Evolutionary conservation across 225 moss, liverwort and hornwort genomes (phyloP).

Genomic region (Thuidium tamariscinum): DNA sequence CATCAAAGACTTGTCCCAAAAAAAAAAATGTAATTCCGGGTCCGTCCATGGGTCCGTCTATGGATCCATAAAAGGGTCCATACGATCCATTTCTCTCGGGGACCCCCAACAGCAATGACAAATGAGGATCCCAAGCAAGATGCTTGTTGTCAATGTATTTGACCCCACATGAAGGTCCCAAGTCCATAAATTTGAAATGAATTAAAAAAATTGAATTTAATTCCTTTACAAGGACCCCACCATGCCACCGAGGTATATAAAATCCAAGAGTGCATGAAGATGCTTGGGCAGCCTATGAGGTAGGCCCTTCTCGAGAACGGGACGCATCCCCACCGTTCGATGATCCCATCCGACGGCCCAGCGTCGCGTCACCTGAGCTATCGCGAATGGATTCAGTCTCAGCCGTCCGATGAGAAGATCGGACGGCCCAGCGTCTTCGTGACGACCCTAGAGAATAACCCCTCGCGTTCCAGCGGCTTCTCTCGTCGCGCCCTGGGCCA

Average conservation of each 20-base stretch:
- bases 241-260: background rate
- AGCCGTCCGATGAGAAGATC: background rate
- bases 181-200: background rate
- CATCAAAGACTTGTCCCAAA: background rate
- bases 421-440: background rate
- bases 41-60: rapidly evolving
- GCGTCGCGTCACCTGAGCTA: background rate
- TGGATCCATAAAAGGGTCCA: background rate
- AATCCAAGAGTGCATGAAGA: background rate
- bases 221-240: background rate
- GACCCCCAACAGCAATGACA: background rate
- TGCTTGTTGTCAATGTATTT: background rate
- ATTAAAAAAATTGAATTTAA: background rate
- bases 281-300: background rate
- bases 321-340: background rate
- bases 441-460: background rate
- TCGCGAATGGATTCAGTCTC: background rate
- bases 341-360: background rate
- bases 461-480: background rate
- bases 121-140: background rate
- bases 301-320: background rate
- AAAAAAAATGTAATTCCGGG: background rate
- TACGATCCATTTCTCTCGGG: background rate
- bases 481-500: background rate
- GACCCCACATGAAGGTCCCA: background rate